These are phyloP conservation scores for Gossypium thurberi DNA, from an alignment of 345 rosid species.

Conservation along the genomic window DNA sequence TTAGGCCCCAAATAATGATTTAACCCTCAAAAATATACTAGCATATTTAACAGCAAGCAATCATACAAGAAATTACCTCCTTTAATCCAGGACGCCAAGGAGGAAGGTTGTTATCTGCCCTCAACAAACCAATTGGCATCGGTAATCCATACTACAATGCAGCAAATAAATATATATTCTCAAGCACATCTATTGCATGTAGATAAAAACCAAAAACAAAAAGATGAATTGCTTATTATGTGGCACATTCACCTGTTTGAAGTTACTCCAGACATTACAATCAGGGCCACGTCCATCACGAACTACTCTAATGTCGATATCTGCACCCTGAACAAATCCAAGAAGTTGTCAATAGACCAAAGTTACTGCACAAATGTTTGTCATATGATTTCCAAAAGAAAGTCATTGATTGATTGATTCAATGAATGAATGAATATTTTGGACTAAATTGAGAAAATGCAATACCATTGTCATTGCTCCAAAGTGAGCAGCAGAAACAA, in stretches of 20 bases:
- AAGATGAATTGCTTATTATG: background rate
- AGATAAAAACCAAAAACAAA: background rate
- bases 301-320: slow-evolving; percentile 88
- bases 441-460: background rate
- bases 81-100: slow-evolving; percentile 84
- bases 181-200: background rate
- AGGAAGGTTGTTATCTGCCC: slow-evolving; percentile 94
- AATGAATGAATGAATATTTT: background rate
- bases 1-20: too few relatives aligned
- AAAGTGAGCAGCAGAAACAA: slow-evolving; percentile 85
- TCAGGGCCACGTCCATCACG: slow-evolving; percentile 98
- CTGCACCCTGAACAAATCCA: slow-evolving; percentile 69
- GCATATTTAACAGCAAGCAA: background rate
- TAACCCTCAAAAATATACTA: background rate
- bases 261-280: slow-evolving; percentile 96
- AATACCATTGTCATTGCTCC: slow-evolving; percentile 53
- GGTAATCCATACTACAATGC: slow-evolving; percentile 77
- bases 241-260: slow-evolving; percentile 66
- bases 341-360: slow-evolving; percentile 13
- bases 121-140: slow-evolving; percentile 68
- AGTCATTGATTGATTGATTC: background rate
- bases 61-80: slow-evolving; percentile 47
- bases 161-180: slow-evolving; percentile 11
- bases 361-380: background rate
- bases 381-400: background rate